Percentiles rank a stretch among this genome's conserved stretches.
These are phyloP conservation scores for Fusarium denticulatum DNA, from an alignment of 2,329 filamentous ascomycete genomes.

Conservation along the genomic window DNA sequence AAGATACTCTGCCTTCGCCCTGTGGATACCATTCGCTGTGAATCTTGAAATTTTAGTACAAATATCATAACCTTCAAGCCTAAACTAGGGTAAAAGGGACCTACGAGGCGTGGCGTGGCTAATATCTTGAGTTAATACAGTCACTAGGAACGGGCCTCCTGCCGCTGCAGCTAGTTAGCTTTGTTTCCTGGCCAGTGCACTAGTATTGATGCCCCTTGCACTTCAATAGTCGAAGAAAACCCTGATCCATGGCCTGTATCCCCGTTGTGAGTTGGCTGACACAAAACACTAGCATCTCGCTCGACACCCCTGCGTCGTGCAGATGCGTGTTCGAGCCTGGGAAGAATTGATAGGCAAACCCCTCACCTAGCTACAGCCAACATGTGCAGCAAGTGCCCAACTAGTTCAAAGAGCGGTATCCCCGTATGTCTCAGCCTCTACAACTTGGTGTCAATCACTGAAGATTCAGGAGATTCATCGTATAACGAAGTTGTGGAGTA, in stretches of 20 bases:
- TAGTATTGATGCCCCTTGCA: background rate
- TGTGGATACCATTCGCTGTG: background rate
- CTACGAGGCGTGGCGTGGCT: background rate
- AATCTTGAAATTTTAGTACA: background rate
- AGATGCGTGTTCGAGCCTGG: background rate
- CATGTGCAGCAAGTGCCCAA: background rate
- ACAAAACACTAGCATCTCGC: accelerated
- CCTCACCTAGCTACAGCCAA: background rate
- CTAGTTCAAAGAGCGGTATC: background rate
- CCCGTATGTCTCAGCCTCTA: background rate
- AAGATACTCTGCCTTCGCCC: background rate
- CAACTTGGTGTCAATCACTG: background rate
- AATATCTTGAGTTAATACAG: background rate
- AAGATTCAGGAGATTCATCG: background rate
- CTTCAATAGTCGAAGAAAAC: background rate
- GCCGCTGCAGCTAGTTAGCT: background rate
- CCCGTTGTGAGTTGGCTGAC: background rate
- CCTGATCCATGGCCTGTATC: background rate
- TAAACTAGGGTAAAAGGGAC: background rate
- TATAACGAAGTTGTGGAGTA: background rate
- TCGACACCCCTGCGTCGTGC: background rate
- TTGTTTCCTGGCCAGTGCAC: background rate
- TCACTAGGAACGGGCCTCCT: background rate
- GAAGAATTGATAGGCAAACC: background rate
- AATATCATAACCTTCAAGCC: background rate